These are phyloP conservation scores for Pisolithus tinctorius DNA, from an alignment of 768 basidiomycete genomes.

Conservation along the genomic window DNA sequence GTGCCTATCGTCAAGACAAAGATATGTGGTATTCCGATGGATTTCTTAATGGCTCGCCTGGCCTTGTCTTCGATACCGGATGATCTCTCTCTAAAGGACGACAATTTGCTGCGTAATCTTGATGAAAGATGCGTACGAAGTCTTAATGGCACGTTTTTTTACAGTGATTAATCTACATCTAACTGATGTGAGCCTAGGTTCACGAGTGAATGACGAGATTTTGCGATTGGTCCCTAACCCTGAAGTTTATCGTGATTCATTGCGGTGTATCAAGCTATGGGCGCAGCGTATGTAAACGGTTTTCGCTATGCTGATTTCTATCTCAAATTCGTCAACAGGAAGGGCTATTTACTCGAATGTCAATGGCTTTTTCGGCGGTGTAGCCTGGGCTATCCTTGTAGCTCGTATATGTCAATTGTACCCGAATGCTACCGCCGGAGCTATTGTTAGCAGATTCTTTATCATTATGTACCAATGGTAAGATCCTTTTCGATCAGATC, in stretches of 20 bases:
- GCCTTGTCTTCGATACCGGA: slow-evolving; percentile 87
- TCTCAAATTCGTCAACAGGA: slow-evolving; percentile 38
- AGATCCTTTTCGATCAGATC: background rate
- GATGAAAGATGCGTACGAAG: slow-evolving; percentile 95
- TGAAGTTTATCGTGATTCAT: slow-evolving; percentile 86
- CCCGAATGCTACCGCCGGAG: slow-evolving; percentile 89
- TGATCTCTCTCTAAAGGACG: slow-evolving; percentile 83
- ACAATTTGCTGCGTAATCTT: slow-evolving; percentile 84
- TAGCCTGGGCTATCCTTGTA: slow-evolving; percentile 98
- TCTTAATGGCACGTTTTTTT: slow-evolving; percentile 60
- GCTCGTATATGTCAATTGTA: slow-evolving; percentile 98
- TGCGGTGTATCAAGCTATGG: slow-evolving; percentile 97
- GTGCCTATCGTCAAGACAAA: slow-evolving; percentile 93
- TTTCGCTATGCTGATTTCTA: background rate
- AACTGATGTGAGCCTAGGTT: slow-evolving; percentile 48
- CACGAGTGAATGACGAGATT: slow-evolving; percentile 93
- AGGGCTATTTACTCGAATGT: slow-evolving; percentile 98
- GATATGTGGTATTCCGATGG: slow-evolving; percentile 87
- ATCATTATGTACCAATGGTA: slow-evolving; percentile 98
- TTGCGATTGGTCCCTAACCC: slow-evolving; percentile 92
- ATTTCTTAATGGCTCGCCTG: slow-evolving; percentile 89
- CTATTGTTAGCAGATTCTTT: slow-evolving; percentile 96
- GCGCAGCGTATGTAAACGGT: slow-evolving; percentile 69
- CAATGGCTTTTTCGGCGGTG: slow-evolving; percentile 95
- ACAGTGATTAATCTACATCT: background rate